Evolutionary conservation across 192 early-diverging fungal genomes (phyloP).

Genomic region (Backusella liffmaniae): DNA sequence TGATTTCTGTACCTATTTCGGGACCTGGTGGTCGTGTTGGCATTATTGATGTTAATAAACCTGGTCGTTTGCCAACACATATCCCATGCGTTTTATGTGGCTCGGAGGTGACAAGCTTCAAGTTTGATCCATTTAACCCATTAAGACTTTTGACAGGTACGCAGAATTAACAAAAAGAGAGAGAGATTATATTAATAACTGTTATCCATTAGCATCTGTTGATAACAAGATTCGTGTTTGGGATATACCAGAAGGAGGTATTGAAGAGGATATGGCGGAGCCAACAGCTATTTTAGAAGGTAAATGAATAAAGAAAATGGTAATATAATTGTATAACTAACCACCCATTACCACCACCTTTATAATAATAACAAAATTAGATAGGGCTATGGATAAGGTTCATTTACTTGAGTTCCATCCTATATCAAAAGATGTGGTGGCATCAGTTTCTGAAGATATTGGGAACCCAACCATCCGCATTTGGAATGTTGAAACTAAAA

Average conservation of each 20-base stretch:
- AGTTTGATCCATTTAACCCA: conserved; percentile 72
- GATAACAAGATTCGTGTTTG: conserved; percentile 62
- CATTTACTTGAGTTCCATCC: conserved; percentile 58
- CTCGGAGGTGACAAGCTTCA: conserved; percentile 63
- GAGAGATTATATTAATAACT: background rate
- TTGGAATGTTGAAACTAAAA: conserved; percentile 53
- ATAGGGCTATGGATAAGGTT: conserved; percentile 52
- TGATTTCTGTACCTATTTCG: conserved; percentile 67
- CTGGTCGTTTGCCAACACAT: conserved; percentile 64
- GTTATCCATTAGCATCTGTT: conserved; percentile 44
- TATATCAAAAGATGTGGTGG: conserved; percentile 51
- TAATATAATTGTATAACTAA: background rate
- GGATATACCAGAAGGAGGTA: conserved; percentile 54
- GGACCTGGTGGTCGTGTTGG: conserved; percentile 83
- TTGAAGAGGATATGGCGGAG: conserved; percentile 50
- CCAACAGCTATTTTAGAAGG: conserved; percentile 29
- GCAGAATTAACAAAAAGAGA: background rate
- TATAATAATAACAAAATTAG: background rate
- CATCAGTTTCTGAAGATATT: conserved; percentile 60
- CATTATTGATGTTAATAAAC: conserved; percentile 60
- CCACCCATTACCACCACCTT: background rate
- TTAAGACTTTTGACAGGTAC: conserved; percentile 50
- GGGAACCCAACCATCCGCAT: conserved; percentile 47
- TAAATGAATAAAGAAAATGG: conserved; percentile 6
- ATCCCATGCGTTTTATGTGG: conserved; percentile 59